Evolutionary conservation across 2,329 filamentous ascomycete genomes (phyloP), one percentile per base, ranked within the genome.

Genomic region (Sarocladium oryzae): DNA sequence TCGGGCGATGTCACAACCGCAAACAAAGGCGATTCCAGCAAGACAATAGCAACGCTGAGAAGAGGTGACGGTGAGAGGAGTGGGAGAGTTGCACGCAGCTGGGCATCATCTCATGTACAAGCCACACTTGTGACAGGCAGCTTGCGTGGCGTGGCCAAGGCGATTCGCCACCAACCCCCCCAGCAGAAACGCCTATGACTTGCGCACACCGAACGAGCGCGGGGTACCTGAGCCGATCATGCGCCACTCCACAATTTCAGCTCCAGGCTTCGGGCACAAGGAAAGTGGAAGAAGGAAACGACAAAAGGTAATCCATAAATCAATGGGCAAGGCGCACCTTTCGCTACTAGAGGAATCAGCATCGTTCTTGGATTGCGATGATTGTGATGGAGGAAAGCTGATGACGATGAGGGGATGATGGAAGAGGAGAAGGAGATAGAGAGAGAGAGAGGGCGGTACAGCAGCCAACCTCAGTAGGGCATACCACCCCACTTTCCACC

Each of bases 341-440:
- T 56, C 18, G 35, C 53, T 35, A 51, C 55, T 21, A 56, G 38
- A 4, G 55, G 55, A 38, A 56, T 28, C 18, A 53, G 53, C 53
- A 56, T 56, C n/a, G 32, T 46, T 30, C 2, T 30, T 30, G 28
- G 24, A 20, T 28, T 13, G 26, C 32, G 21, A 48, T 32, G 24
- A 32, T 2, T 16, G 26, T 48, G 43, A 33, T 26, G 43, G 26
- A 9, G 28, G 24, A 11, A 30, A 48, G n/a, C n/a, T n/a, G n/a
- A n/a, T n/a, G n/a, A n/a, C n/a, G n/a, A n/a, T n/a, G n/a, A n/a
- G n/a, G n/a, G 11, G 43, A 33, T 13, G 11, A 21, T 18, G 3
- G 26, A 32, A 4, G 28, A 32, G 11, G 24, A 48, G 18, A n/a
- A 33, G 16, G 43, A 23, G 21, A 9, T 6, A 11, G 18, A 48